phyloP scores from a whole-genome alignment of 2,329 filamentous ascomycete species.

The Colletotrichum sp. region DNA sequence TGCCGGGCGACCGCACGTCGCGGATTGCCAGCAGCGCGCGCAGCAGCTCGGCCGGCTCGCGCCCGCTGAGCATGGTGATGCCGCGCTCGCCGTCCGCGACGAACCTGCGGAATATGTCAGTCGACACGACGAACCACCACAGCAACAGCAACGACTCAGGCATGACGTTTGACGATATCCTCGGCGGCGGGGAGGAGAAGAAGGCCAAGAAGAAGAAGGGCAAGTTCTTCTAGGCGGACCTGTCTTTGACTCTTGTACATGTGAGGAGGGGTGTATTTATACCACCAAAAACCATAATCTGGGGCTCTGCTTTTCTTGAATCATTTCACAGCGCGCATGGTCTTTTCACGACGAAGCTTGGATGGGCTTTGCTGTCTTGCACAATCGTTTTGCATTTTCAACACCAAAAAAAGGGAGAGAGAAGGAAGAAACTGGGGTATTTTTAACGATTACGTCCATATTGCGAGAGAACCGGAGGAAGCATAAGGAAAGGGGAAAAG shows the following conservation, averaged over 20 bases:
- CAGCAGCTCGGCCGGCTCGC: constrained; percentile 24
- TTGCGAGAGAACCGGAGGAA: not conserved
- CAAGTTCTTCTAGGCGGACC: constrained; percentile 39
- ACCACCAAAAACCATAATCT: not conserved
- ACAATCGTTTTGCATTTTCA: not conserved
- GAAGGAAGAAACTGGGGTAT: not conserved
- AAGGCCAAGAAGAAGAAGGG: constrained; percentile 44
- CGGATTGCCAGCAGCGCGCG: constrained; percentile 30
- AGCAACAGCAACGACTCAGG: constrained; percentile 28
- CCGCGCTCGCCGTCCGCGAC: constrained; percentile 37
- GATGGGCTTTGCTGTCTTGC: not conserved
- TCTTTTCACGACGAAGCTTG: not conserved
- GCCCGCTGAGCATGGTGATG: constrained; percentile 18
- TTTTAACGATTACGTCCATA: not conserved
- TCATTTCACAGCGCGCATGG: not conserved
- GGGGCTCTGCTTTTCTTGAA: not conserved
- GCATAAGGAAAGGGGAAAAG: not conserved
- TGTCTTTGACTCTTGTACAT: not conserved
- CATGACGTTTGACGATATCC: constrained; percentile 55
- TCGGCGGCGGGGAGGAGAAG: constrained; percentile 38
- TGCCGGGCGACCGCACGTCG: constrained; percentile 20
- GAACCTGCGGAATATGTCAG: constrained; percentile 32
- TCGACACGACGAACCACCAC: constrained; percentile 23
- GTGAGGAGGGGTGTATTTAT: constrained; percentile 11
- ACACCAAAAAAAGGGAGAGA: not conserved